Evolutionary conservation across 2,329 filamentous ascomycete genomes (phyloP), one percentile per base, ranked within the genome.

Genomic region (Fusarium sp.): DNA sequence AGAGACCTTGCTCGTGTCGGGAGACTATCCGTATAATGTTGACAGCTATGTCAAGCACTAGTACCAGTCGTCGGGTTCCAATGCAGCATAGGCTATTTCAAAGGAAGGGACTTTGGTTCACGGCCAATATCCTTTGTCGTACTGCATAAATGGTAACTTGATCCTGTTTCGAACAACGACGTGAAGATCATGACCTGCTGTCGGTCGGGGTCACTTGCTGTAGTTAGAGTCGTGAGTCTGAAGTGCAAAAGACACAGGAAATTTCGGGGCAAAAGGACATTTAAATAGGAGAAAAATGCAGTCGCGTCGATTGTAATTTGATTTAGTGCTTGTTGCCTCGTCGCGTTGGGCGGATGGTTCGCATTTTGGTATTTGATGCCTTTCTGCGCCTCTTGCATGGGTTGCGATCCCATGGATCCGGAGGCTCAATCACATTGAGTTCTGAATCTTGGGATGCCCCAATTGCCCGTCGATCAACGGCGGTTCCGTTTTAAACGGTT

Each of bases 361-460:
- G 72, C 72, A 72, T 64, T 53, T 53, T 17, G 20, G 11, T 29
- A 44, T 53, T 64, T 31, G 60, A 70, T 64, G 65, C 69, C 64
- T 73, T 65, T 65, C 71, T 70, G 69, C 69, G 61, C 44, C 64
- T 74, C 68, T 65, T 72, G 65, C 69, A 74, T 72, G 62, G 69
- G 71, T 51, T 31, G 58, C 65, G 65, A 73, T 70, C 55, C 29
- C 44, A 46, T 51, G 17, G 27, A 56, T 22, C 22, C 22, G 27
- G 35, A 64, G n/a, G 38, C 27, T 46, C 62, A 38, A 46, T 33
- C 49, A 58, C 17, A 36, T 27, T 16, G 22, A 31, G 56, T 16
- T 46, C 27, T 33, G 38, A 33, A 33, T 40, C 20, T 27, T 17
- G 46, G 46, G 46, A 51, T 51, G 46, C 46, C 27, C 24, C 17